Percentiles rank a stretch among this genome's conserved stretches.
Conservation (phyloP, 179 eudicot species). For the Carnegiea gigantea region DNA sequence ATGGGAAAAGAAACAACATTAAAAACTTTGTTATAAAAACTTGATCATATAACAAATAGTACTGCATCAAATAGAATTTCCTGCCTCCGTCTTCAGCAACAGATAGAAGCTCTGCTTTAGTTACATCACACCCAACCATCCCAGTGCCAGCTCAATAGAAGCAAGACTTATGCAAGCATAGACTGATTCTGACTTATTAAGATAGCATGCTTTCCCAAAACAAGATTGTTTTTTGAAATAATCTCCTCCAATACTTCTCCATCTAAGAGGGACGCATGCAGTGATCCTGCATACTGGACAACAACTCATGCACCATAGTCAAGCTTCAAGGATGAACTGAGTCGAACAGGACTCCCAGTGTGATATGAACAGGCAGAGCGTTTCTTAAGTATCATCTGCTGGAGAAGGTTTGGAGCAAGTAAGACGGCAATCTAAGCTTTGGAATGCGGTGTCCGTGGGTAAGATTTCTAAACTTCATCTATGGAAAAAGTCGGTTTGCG, state of each 20-base stretch:
- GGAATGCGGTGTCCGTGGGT: neutral
- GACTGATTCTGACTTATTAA: neutral
- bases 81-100: neutral
- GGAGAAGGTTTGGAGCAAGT: neutral
- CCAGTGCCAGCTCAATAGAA: neutral
- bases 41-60: neutral
- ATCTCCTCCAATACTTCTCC: neutral
- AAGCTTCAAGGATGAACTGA: neutral
- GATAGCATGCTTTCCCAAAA: neutral
- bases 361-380: neutral
- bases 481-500: neutral
- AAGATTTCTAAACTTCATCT: neutral
- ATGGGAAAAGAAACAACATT: neutral
- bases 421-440: neutral
- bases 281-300: neutral
- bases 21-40: neutral
- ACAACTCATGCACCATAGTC: neutral
- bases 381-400: neutral
- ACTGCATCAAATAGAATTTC: neutral
- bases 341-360: neutral
- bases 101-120: neutral
- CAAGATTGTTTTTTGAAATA: neutral
- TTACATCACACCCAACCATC: neutral
- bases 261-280: neutral
- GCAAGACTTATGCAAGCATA: neutral